A percentile compares a stretch with the other conserved stretches of the same genome.
phyloP scores from a whole-genome alignment of 306 rosid species.

The Glycine soja region DNA sequence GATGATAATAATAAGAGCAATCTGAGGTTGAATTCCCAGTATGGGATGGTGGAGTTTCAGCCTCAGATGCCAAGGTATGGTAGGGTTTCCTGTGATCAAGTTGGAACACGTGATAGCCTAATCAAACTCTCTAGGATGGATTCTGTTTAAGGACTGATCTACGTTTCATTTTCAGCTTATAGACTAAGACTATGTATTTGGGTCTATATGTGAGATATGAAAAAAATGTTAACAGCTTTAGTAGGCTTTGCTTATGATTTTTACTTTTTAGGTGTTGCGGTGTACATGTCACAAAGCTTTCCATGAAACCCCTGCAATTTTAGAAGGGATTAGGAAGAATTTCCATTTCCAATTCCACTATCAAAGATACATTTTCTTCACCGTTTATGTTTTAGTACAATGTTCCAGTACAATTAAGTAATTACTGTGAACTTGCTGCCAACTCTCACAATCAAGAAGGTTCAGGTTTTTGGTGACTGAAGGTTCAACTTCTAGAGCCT shows the following conservation, averaged over 20 bases:
- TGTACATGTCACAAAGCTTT: not conserved
- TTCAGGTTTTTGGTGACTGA: too few species aligned
- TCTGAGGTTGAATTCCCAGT: not conserved
- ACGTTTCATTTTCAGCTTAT: conserved; percentile 3
- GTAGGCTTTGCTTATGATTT: not conserved
- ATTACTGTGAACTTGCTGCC: too few species aligned
- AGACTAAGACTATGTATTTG: conserved; percentile 5
- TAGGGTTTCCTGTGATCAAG: conserved; percentile 35
- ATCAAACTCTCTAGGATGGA: not conserved
- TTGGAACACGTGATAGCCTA: conserved; percentile 21
- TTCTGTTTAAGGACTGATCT: conserved; percentile 24
- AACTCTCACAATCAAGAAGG: too few species aligned
- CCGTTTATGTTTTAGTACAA: too few species aligned
- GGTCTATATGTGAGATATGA: not conserved
- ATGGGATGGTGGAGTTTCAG: conserved; percentile 30
- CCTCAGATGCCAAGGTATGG: conserved; percentile 47
- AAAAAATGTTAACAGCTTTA: conserved; percentile 7
- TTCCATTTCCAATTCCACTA: too few species aligned
- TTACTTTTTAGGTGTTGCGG: not conserved
- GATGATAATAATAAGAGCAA: conserved; percentile 5
- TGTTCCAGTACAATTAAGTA: too few species aligned
- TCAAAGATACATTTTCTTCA: too few species aligned
- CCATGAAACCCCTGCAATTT: too few species aligned
- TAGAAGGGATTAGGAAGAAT: too few species aligned
- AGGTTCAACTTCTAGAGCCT: too few species aligned